Conservation (phyloP, 257 asterid species). For the Lavandula angustifolia region DNA sequence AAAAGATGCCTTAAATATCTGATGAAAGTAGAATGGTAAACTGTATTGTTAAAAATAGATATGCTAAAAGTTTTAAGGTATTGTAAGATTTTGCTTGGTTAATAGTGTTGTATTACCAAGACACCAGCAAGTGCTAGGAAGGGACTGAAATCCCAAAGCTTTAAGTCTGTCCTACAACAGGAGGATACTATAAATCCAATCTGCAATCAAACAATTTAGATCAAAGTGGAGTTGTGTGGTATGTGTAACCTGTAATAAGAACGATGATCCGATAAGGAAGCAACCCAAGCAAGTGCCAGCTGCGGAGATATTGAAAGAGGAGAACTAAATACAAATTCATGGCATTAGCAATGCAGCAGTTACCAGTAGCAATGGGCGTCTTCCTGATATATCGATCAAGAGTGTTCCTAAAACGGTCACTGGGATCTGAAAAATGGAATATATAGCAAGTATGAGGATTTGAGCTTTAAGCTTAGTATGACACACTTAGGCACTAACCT, state of each 20-base stretch:
- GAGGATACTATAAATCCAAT: slow-evolving; percentile 10
- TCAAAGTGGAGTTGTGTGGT: not conserved
- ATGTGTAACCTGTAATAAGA: slow-evolving; percentile 64
- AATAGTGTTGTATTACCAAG: slow-evolving; percentile 53
- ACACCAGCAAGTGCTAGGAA: slow-evolving; percentile 69
- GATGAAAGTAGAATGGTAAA: slow-evolving; percentile 18
- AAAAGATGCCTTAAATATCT: slow-evolving; percentile 75
- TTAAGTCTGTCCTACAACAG: slow-evolving; percentile 60
- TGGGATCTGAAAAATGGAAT: slow-evolving; percentile 64
- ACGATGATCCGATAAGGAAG: slow-evolving; percentile 64
- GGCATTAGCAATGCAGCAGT: not conserved
- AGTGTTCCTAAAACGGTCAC: slow-evolving; percentile 68
- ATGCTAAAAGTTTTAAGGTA: not conserved
- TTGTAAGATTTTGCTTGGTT: not conserved
- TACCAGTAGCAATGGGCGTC: slow-evolving; percentile 79
- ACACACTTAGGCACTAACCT: slow-evolving; percentile 39
- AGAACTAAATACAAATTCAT: not conserved
- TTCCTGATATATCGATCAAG: slow-evolving; percentile 82
- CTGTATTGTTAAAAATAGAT: not conserved
- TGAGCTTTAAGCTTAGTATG: not conserved
- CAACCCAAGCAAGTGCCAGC: slow-evolving; percentile 84
- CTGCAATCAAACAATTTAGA: not conserved
- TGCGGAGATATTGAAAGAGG: slow-evolving; percentile 25
- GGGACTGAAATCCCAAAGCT: slow-evolving; percentile 67
- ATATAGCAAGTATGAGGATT: slow-evolving; percentile 1